Evolutionary conservation across 768 basidiomycete genomes (phyloP).

Genomic region (Mycena kentingensis): DNA sequence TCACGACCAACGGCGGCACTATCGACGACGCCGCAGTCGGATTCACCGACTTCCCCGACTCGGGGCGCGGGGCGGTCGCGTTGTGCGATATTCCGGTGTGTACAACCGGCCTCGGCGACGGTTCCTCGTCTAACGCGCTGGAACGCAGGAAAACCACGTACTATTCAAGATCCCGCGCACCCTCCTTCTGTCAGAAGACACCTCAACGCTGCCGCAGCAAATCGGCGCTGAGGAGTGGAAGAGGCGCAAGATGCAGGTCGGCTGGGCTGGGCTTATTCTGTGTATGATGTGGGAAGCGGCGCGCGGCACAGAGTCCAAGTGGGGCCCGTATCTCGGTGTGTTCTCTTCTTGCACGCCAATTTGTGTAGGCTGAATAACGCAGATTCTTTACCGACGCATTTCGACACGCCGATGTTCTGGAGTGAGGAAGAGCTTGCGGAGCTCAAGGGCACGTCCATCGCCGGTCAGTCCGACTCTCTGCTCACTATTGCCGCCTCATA

Average conservation of each 20-base stretch:
- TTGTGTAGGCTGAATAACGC: conserved; percentile 1
- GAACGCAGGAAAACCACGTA: conserved; percentile 63
- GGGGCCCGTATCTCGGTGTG: conserved; percentile 75
- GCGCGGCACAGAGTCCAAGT: conserved; percentile 59
- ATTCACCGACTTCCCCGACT: conserved; percentile 49
- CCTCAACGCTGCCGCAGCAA: conserved; percentile 61
- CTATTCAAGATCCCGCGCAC: conserved; percentile 83
- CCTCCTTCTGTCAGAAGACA: conserved; percentile 77
- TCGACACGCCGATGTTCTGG: conserved; percentile 98
- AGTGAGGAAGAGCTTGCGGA: conserved; percentile 66
- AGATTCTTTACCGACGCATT: conserved; percentile 70
- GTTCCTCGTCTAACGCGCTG: not conserved
- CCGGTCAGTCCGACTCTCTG: conserved; percentile 51
- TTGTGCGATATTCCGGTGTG: conserved; percentile 70
- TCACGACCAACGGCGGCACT: conserved; percentile 48
- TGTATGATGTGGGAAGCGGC: conserved; percentile 96
- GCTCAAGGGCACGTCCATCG: conserved; percentile 82
- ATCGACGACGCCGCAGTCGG: conserved; percentile 52
- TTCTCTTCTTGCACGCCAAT: conserved; percentile 9
- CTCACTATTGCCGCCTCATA: conserved; percentile 25
- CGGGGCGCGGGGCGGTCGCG: conserved; percentile 77
- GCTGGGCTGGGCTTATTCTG: conserved; percentile 89
- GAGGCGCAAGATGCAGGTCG: conserved; percentile 54
- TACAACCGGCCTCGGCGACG: not conserved
- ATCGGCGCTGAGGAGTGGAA: conserved; percentile 72